A percentile compares a stretch with the other conserved stretches of the same genome.
These are phyloP conservation scores for Erigeron canadensis DNA, from an alignment of 129 eudicot species.

Conservation along the genomic window DNA sequence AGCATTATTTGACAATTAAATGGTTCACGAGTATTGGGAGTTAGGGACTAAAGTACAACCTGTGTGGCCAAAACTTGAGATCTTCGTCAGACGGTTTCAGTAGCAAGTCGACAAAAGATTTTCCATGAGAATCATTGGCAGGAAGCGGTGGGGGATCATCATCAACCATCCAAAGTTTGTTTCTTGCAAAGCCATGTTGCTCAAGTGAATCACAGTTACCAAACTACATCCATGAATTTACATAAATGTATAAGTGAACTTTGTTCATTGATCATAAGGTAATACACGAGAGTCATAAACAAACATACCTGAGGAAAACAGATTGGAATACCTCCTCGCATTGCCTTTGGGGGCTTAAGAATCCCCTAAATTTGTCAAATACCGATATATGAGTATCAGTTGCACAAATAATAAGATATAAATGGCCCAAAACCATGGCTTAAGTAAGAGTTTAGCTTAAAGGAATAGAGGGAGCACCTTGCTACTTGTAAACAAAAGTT, in stretches of 20 bases:
- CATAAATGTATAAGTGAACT: slow-evolving; percentile 8
- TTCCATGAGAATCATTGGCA: slow-evolving; percentile 55
- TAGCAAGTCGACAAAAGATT: slow-evolving; percentile 75
- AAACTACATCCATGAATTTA: slow-evolving; percentile 43
- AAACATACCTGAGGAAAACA: slow-evolving; percentile 86
- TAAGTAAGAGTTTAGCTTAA: not conserved
- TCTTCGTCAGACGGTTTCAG: slow-evolving; percentile 87
- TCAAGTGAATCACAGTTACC: slow-evolving; percentile 79
- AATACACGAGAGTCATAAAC: not conserved
- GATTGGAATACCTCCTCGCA: slow-evolving; percentile 87
- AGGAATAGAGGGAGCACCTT: slow-evolving; percentile 51
- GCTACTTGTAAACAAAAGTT: slow-evolving; percentile 78
- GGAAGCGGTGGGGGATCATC: slow-evolving; percentile 71
- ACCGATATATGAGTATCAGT: slow-evolving; percentile 6
- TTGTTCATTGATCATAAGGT: not conserved
- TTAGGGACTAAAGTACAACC: slow-evolving; percentile 38
- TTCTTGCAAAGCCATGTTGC: slow-evolving; percentile 84
- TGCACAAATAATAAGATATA: not conserved
- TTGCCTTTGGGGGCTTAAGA: slow-evolving; percentile 69
- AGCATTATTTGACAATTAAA: not conserved
- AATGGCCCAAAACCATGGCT: not conserved
- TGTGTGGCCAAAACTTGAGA: slow-evolving; percentile 79
- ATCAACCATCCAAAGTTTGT: slow-evolving; percentile 75
- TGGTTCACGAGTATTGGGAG: not conserved
- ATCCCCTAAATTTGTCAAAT: slow-evolving; percentile 50